Conservation (phyloP, 805 yeast genomes). For the Yamadazyma olivae region DNA sequence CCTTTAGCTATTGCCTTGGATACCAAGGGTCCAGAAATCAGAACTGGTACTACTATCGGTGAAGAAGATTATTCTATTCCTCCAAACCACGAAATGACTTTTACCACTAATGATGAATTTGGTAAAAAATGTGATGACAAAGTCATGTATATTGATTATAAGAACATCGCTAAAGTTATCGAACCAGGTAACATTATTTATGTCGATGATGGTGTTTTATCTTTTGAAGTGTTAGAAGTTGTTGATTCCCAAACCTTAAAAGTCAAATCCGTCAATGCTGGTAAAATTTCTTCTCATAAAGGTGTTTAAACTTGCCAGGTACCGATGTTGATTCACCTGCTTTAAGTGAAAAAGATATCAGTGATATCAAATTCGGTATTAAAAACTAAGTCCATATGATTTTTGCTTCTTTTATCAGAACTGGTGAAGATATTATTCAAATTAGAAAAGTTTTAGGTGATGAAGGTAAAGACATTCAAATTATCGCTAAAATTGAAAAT, state of each 20-base stretch:
- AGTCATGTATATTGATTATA: conserved; percentile 88
- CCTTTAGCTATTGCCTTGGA: conserved; percentile 98
- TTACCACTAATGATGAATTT: conserved; percentile 87
- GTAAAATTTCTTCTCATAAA: conserved; percentile 95
- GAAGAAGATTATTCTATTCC: conserved; percentile 79
- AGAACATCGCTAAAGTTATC: conserved; percentile 94
- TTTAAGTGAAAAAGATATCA: conserved; percentile 92
- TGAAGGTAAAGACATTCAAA: conserved; percentile 94
- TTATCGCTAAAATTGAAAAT: conserved; percentile 96
- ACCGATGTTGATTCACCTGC: conserved; percentile 99
- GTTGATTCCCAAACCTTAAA: conserved; percentile 76
- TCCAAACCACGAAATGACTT: conserved; percentile 85
- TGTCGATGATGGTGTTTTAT: conserved; percentile 96
- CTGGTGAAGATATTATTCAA: conserved; percentile 83
- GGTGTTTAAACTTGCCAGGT: conserved; percentile 99
- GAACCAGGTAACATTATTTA: conserved; percentile 84
- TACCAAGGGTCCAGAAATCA: conserved; percentile 99
- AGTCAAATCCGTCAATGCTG: conserved; percentile 89
- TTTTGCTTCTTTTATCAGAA: conserved; percentile 97
- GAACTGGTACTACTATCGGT: conserved; percentile 92
- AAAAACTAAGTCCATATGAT: conserved; percentile 97
- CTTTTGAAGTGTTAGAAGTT: conserved; percentile 87
- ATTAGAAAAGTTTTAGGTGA: conserved; percentile 95
- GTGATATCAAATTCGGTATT: conserved; percentile 92
- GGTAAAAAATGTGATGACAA: conserved; percentile 69